Base-by-base conservation (phyloP, 2,329 filamentous ascomycete species). In the Malbranchea zuffiana region DNA sequence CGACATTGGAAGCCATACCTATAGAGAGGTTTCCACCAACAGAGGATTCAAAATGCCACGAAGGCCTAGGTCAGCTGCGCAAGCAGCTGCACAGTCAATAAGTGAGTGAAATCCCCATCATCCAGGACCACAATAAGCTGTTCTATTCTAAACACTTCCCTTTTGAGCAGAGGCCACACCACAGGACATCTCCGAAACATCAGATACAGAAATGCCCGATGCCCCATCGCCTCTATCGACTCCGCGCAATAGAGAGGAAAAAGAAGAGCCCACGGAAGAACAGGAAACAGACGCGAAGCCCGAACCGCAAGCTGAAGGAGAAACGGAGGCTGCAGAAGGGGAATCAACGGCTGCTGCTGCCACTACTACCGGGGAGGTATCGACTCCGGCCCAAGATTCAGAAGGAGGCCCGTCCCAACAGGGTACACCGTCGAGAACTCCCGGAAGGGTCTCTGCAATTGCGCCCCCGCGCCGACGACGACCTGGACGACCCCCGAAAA, bases 401-500 rank as follows among this genome's bases (percentile, higher is more conserved):
- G 67, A 66, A 47, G 53, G 46, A n/a, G 20, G 10, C n/a, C 58
- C 55, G 39, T 68, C 60, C 50, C 65, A 49, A 44, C 65, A 54
- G 46, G 62, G 68, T 25, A 76, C 76, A 17, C 74, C 63, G 37
- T 53, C 61, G 55, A 48, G 74, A 69, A 62, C 50, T 41, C 32
- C 35, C 5, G 53, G 62, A 25, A 50, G 58, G 26, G 69, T 58
- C 47, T 71, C 73, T 16, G 70, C 80, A 30, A 71, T 85, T 11
- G 8, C 26, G n/a, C 29, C 29, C 5, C 68, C 69, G 37, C 75
- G 80, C 52, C 82, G 82, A 59, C 69, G 72, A 47, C 78, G 85
- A 35, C 71, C 87, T n/a, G 86, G 86, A 13, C 75, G 86, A 8
- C 85, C 85, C 2, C 83, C 85, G 1, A 92, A 90, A 69, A 87